These are phyloP conservation scores for Stachybotrys elegans DNA, from an alignment of 2,329 filamentous ascomycete genomes.

Conservation along the genomic window DNA sequence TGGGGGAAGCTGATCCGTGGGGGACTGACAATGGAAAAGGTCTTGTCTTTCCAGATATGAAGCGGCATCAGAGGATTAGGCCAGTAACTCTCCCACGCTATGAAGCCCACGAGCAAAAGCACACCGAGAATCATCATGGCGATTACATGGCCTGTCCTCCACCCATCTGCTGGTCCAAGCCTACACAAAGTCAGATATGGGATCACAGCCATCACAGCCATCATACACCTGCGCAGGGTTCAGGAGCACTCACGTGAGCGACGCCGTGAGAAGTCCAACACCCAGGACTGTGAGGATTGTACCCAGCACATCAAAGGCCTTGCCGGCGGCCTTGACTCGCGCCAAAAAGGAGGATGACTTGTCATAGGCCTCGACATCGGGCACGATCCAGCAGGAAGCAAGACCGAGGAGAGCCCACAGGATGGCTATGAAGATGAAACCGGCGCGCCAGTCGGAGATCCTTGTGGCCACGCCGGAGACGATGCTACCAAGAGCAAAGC, in stretches of 20 bases:
- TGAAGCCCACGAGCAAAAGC: conserved; percentile 49
- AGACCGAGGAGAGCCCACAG: conserved; percentile 57
- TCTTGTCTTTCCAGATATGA: conserved; percentile 53
- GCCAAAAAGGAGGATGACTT: conserved; percentile 17
- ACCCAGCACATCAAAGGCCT: conserved; percentile 56
- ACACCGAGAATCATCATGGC: conserved; percentile 56
- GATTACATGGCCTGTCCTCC: conserved; percentile 58
- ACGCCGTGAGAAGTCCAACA: conserved; percentile 59
- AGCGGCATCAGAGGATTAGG: conserved; percentile 47
- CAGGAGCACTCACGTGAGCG: conserved; percentile 52
- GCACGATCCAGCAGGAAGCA: conserved; percentile 57
- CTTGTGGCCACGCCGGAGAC: conserved; percentile 57
- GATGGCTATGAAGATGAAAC: conserved; percentile 57
- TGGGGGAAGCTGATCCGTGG: background rate
- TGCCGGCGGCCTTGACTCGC: conserved; percentile 32
- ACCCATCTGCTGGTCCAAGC: conserved; percentile 54
- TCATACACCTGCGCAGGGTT: too few species aligned
- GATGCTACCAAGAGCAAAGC: conserved; percentile 42
- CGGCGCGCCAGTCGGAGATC: conserved; percentile 58
- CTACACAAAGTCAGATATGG: conserved; percentile 32
- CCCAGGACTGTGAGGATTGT: conserved; percentile 58
- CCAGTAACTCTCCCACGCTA: conserved; percentile 57
- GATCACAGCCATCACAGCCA: too few species aligned
- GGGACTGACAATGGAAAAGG: conserved; percentile 55
- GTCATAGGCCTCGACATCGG: conserved; percentile 43